These are phyloP conservation scores for Fistulifera pelliculosa DNA, from an alignment of 108 stramenopile species.

Conservation along the genomic window DNA sequence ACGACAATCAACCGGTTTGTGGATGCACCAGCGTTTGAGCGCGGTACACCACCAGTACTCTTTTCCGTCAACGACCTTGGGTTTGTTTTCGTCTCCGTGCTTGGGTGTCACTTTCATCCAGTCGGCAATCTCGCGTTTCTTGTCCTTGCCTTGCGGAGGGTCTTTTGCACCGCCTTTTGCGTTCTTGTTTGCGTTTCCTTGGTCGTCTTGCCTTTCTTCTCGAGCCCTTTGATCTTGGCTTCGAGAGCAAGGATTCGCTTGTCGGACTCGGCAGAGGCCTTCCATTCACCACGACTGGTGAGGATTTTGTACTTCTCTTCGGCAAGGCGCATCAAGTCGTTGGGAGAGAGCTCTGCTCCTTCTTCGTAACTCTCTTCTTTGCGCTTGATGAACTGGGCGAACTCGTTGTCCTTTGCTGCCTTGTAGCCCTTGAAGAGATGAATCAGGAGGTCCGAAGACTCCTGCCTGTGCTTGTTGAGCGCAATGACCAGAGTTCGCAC, in stretches of 20 bases:
- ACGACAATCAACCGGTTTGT: neutral
- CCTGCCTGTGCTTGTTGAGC: conserved; percentile 14
- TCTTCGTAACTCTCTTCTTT: conserved; percentile 20
- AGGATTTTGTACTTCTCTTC: neutral
- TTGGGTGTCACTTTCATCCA: neutral
- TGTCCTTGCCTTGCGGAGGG: neutral
- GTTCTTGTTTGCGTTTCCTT: neutral
- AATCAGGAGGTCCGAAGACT: conserved; percentile 8
- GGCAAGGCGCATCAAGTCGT: conserved; percentile 3
- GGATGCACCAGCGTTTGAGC: neutral
- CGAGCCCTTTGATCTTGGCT: neutral
- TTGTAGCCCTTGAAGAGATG: conserved; percentile 34
- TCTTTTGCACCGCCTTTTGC: neutral
- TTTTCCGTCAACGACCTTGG: neutral
- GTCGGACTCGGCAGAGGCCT: conserved; percentile 1
- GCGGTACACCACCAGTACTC: conserved; percentile 1
- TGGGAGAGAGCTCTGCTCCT: conserved; percentile 10
- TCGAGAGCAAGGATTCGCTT: conserved; percentile 24
- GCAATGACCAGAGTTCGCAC: conserved; percentile 6
- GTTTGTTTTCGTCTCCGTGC: neutral
- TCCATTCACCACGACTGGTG: conserved; percentile 4
- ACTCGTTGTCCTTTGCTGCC: conserved; percentile 6
- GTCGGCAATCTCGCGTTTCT: neutral
- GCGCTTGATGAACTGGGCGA: conserved; percentile 16
- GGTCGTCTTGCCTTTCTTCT: neutral